Evolutionary conservation across 179 eudicot species (phyloP), one percentile per base, ranked within the genome.

Genomic region (Silene coronaria): DNA sequence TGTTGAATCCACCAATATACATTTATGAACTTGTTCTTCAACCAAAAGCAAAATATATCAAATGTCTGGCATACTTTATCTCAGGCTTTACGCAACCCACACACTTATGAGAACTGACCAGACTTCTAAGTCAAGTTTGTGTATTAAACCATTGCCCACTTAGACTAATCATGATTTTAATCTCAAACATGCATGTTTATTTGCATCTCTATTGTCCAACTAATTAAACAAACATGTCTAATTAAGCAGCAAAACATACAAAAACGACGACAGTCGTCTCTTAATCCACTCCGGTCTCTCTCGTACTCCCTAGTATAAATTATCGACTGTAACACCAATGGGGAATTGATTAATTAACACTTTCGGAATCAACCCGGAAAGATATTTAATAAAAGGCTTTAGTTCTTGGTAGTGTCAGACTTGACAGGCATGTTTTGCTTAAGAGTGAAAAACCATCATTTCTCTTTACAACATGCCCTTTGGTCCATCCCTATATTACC

Each of bases 121-220:
- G 27, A 72, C 75, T 72, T 72, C 75, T 55, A 72, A 72, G 75
- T 72, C 27, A 72, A 72, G 75, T 72, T 72, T 72, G 48, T 57
- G 28, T 55, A n/a, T 55, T 57, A 19, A 72, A 57, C 75, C 48
- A 72, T 16, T 19, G 10, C 6, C 74, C 62, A 71, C 74, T 71
- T 48, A 17, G 45, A 48, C 62, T 71, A 51, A 71, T 71, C 74
- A 71, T 71, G 30, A 38, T 42, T 19, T 42, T 19, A 48, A 26
- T 16, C 42, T 53, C 13, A 51, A n/a, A n/a, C n/a, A n/a, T n/a
- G n/a, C n/a, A n/a, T n/a, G n/a, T n/a, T n/a, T n/a, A n/a, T n/a
- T n/a, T n/a, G n/a, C n/a, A n/a, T n/a, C n/a, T n/a, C n/a, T n/a
- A n/a, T n/a, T n/a, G n/a, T n/a, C n/a, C n/a, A n/a, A n/a, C n/a